These are phyloP conservation scores for Backusella sp. DNA, from an alignment of 192 early-diverging fungal genomes.

Conservation along the genomic window DNA sequence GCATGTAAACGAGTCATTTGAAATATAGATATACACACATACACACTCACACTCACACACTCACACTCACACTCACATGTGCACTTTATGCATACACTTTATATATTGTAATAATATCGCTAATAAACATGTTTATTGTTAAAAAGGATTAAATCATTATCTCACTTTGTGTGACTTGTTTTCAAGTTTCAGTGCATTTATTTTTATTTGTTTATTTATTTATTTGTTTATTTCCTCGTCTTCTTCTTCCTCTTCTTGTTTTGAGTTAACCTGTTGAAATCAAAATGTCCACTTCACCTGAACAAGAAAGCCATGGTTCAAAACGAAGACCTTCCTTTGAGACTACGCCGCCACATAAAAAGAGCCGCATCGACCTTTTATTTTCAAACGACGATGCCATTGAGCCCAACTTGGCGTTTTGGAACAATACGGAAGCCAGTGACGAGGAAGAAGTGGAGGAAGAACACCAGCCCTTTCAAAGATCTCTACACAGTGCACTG, in stretches of 20 bases:
- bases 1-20: neutral
- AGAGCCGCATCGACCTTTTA: neutral
- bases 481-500: constrained; percentile 16
- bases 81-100: neutral
- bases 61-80: neutral
- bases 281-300: neutral
- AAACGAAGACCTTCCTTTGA: neutral
- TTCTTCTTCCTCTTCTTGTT: neutral
- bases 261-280: neutral
- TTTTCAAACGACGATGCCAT: neutral
- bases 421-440: neutral
- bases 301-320: neutral
- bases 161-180: neutral
- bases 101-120: neutral
- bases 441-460: constrained; percentile 22
- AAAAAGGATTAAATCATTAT: neutral
- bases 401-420: neutral
- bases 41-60: neutral
- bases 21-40: neutral
- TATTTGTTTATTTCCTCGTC: no score
- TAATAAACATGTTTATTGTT: neutral
- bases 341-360: neutral
- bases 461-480: constrained; percentile 9
- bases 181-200: neutral
- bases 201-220: no score